Evolutionary conservation across 208 protist genomes (phyloP).

Genomic region (Wallacemonas rigidus): DNA sequence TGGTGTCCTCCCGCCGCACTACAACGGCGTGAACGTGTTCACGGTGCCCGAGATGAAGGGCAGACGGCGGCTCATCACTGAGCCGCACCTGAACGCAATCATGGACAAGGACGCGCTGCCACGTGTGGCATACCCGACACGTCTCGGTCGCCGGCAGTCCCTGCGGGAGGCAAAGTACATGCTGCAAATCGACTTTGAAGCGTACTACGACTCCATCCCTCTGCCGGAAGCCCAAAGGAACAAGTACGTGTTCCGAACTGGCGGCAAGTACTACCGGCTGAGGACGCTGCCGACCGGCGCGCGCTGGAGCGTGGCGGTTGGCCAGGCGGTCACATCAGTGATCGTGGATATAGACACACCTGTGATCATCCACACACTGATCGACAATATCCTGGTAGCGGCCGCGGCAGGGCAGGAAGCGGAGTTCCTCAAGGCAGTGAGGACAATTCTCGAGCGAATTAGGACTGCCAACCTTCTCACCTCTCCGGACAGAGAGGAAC

Average conservation of each 20-base stretch:
- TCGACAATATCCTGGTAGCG: slow-evolving; percentile 39
- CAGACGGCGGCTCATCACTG: slow-evolving; percentile 27
- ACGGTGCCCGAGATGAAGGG: slow-evolving; percentile 28
- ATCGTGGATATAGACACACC: slow-evolving; percentile 28
- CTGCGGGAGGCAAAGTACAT: slow-evolving; percentile 21
- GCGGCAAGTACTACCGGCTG: slow-evolving; percentile 18
- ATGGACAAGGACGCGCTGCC: slow-evolving; percentile 29
- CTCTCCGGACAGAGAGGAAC: slow-evolving; percentile 21
- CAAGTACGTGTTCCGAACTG: slow-evolving; percentile 26
- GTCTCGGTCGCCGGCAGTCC: slow-evolving; percentile 22
- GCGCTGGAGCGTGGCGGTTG: slow-evolving; percentile 28
- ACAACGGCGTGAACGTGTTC: slow-evolving; percentile 24
- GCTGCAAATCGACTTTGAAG: slow-evolving; percentile 41
- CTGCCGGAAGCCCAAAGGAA: slow-evolving; percentile 23
- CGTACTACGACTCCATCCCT: slow-evolving; percentile 38
- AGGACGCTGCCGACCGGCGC: slow-evolving; percentile 31
- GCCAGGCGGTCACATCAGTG: slow-evolving; percentile 25
- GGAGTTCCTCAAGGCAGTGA: slow-evolving; percentile 22
- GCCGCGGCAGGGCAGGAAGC: slow-evolving; percentile 29
- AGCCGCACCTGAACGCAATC: slow-evolving; percentile 31
- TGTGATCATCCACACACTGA: slow-evolving; percentile 24
- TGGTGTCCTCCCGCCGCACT: neutral
- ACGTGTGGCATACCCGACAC: slow-evolving; percentile 9
- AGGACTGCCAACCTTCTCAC: slow-evolving; percentile 25
- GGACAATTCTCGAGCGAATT: slow-evolving; percentile 22